Evolutionary conservation across 169 alveolate genomes (phyloP), one percentile per base, ranked within the genome.

Genomic region (Babesia gibsoni): DNA sequence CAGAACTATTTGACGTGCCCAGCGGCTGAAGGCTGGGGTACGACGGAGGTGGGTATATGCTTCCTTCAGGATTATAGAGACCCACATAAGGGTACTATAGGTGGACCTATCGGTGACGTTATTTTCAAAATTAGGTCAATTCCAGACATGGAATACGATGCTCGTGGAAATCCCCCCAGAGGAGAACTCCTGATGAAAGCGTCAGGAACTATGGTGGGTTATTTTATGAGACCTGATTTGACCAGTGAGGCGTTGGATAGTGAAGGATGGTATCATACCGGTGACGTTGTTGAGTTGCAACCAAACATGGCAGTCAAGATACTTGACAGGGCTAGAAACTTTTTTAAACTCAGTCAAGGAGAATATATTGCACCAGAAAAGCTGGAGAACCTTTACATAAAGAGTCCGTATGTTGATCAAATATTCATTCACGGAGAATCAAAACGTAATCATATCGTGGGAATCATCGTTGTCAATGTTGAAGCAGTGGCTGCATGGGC

Each of bases 341-440:
- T 96, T 36, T 96, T 96, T 84, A 96, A 96, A 68, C 87, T 96
- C 20, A 88, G 96, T 23, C 96, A 96, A 74, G 99, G 99, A 36
- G 99, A 96, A 63, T 96, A 96, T 70, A 91, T 96, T 33, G 96
- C 97, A 29, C 99, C 99, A n/a, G 99, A 93, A 37, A 91, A 93
- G 52, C 73, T 93, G 18, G 98, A 96, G 84, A 81, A 75, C 45
- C 72, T 91, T 45, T 95, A 95, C 74, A 48, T 48, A 16, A 67
- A 70, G 43, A 52, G 84, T 22, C 63, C 73, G 23, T 80, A 39
- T 46, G 89, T 88, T 18, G 93, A 88, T 30, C 82, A 88, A 61
- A 81, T 88, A 5, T 83, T 58, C 73, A 84, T 88, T n/a, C 88
- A 83, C 72, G 93, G 93, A 4, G 84, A 88, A 49, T 45, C 83